Base-by-base conservation (phyloP, 441 rosid genomes). In the Croton laevigatus region DNA sequence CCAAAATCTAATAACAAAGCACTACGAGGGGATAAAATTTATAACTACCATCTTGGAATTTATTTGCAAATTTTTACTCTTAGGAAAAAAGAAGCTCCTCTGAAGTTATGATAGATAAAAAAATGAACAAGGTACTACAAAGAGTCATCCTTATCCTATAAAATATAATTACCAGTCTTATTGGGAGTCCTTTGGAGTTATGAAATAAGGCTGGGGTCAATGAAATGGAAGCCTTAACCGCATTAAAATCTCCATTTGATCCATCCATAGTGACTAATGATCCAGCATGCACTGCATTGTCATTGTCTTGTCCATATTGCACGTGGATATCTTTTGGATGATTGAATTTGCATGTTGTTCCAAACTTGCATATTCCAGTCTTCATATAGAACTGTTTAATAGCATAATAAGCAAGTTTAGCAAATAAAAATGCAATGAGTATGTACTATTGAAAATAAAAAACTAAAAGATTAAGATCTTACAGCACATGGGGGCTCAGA, bases 301-400 rank as follows among this genome's bases (percentile, higher is more conserved):
- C 80, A 78, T 71, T 81, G 62, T 84, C 92, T 79, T 83, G 85
- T 54, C 72, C 81, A 46, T 71, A 73, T 69, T 78, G 64, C 73
- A 86, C 71, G 65, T 79, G 88, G 59, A 88, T 72, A 85, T 92
- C 97, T 78, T 85, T 92, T 73, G 98, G 99, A 81, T 94, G 99
- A 82, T 94, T 79, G 80, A 92, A 94, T 79, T 90, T 94, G 91
- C 99, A 94, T 59, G 90, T 82, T 65, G 83, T 73, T 72, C 98
- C 99, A 85, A 88, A 94, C 79, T 94, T 94, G 83, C 99, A 94
- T 79, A 67, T 83, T 68, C 98, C 98, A 70, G 93, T 94, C 88
- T 89, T 94, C 91, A 86, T 53, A 78, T 89, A 92, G 78, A 89
- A 94, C 99, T 94, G 87, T 76, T 80, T 58, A 69, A 58, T 57